Evolutionary conservation across 169 alveolate species (phyloP).

Genomic region (Ichthyophthirius multifiliis): DNA sequence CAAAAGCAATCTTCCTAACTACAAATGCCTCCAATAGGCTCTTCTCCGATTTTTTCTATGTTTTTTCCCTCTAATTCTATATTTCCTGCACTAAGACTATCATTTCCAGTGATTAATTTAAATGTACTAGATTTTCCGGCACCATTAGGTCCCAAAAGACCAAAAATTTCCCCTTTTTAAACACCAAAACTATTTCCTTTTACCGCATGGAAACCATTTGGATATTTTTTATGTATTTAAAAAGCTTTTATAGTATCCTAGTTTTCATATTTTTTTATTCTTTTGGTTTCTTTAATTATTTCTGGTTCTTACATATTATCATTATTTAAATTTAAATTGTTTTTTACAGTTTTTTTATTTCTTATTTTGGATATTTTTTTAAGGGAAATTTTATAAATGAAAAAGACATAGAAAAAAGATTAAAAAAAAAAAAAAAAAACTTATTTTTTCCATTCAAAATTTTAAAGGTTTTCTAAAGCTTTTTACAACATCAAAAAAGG

Average conservation of each 20-base stretch:
- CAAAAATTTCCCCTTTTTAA: constrained; percentile 82
- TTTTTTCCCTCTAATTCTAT: constrained; percentile 42
- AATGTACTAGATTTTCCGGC: constrained; percentile 78
- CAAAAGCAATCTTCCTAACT: constrained; percentile 79
- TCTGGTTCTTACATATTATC: too few species aligned
- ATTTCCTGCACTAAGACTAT: not conserved
- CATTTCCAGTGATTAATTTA: constrained; percentile 37
- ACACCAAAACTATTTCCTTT: constrained; percentile 61
- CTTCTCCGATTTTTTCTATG: constrained; percentile 46
- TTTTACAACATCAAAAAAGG: too few species aligned
- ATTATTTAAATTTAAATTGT: too few species aligned
- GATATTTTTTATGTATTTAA: not conserved
- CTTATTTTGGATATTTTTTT: too few species aligned
- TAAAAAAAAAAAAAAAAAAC: too few species aligned
- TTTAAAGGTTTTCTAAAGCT: too few species aligned
- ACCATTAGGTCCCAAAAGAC: constrained; percentile 90
- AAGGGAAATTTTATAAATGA: too few species aligned
- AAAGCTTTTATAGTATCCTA: not conserved
- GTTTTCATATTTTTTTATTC: not conserved
- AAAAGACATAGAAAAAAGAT: too few species aligned
- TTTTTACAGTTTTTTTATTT: not conserved
- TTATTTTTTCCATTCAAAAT: too few species aligned
- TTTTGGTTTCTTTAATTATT: not conserved
- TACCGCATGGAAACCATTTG: constrained; percentile 45
- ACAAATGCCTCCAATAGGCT: constrained; percentile 49